Conservation (phyloP, 169 alveolate genomes). For the Miamiensis avidus region DNA sequence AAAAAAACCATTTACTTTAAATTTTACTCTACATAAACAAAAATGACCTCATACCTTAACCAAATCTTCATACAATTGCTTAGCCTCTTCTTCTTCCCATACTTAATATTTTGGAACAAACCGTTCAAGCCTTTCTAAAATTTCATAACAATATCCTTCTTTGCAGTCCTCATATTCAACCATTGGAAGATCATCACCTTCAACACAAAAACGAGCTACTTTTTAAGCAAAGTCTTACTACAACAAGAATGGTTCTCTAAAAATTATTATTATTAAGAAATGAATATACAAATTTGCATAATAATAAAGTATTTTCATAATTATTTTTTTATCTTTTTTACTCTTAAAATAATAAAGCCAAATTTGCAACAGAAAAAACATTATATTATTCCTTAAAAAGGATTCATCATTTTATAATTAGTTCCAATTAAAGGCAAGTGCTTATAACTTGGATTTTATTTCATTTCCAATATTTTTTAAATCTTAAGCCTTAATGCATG, state of each 20-base stretch:
- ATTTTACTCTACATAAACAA: no score
- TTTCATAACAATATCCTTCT: not conserved
- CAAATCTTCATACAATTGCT: not conserved
- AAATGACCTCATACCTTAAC: not conserved
- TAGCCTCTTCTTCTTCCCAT: not conserved
- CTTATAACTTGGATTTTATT: not conserved
- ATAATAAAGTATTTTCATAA: no score
- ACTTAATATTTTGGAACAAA: not conserved
- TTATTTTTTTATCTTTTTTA: no score
- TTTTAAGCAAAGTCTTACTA: not conserved
- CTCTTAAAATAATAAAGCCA: no score
- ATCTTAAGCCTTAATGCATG: not conserved
- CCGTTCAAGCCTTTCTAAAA: no score
- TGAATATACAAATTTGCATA: no score
- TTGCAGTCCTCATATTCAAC: not conserved
- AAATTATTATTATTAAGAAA: no score
- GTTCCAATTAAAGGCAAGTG: not conserved
- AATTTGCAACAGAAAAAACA: no score
- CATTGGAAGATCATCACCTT: not conserved
- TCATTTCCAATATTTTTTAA: not conserved
- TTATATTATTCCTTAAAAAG: no score
- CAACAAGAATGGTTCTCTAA: not conserved
- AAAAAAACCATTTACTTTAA: no score
- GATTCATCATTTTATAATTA: not conserved
- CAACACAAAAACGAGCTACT: not conserved